Evolutionary conservation across 108 stramenopile species (phyloP), one percentile per base, ranked within the genome.

Genomic region (Skeletonema potamos): DNA sequence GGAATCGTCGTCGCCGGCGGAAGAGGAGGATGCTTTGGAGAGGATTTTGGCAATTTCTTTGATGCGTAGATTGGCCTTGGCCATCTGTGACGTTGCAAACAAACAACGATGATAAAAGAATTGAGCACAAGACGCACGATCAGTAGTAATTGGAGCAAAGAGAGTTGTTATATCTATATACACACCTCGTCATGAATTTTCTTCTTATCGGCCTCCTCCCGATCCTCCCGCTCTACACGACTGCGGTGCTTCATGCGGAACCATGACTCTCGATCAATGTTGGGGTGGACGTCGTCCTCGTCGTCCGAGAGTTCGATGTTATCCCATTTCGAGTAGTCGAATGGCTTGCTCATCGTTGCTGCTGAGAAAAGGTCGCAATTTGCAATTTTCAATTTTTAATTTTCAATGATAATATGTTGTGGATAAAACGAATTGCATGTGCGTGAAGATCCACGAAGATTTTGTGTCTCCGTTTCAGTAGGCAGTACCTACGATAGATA

Each of bases 281-380:
- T 99, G 64, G 99, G 99, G 70, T 99, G 99, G 55, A 92, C 89
- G 84, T 99, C 99, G 33, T 95, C 96, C 78, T 99, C 99, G 66
- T 99, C 99, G 72, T 99, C 99, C 41, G 85, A 87, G 34, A 99
- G 82, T 83, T 99, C 96, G 54, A 97, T 94, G 61, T 96, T 95
- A 83, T 98, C 98, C 98, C 98, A 98, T 84, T 98, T 98, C 27
- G 89, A 91, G 79, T 98, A 98, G 71, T 98, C 91, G 77, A 98
- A 98, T 1, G 92, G 84, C 66, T 91, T 94, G 69, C 87, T 85
- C 96, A 95, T 95, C 39, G 39, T 2, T 10, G 39, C 13, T 41
- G 9, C 39, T 0, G 9, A 41, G 39, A 11, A 10, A 11, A 41
- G 3, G 39, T 41, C 2, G 39, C 11, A 10, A 15, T 7, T 34